phyloP scores from a whole-genome alignment of 1,284 basidiomycete genomes.

The Puccinia brachypodii region DNA sequence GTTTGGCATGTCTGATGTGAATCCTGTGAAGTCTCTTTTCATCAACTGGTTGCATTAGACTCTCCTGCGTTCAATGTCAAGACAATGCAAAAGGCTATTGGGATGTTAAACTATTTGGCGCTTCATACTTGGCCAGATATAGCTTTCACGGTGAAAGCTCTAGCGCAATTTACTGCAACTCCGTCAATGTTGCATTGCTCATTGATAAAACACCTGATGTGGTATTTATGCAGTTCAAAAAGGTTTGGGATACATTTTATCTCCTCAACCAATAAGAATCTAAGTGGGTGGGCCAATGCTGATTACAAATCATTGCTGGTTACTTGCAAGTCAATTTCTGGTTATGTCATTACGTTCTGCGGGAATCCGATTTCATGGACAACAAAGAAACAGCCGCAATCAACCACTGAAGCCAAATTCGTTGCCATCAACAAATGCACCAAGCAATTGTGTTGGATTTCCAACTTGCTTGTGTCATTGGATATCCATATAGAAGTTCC shows the following conservation, averaged over 20 bases:
- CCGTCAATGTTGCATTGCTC: background rate
- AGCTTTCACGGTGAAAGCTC: background rate
- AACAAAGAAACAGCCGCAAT: background rate
- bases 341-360: background rate
- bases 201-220: background rate
- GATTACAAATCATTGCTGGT: background rate
- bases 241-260: background rate
- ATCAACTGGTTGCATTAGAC: background rate
- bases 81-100: background rate
- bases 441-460: background rate
- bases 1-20: background rate
- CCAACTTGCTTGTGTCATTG: background rate
- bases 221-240: background rate
- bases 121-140: background rate
- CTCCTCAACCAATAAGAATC: background rate
- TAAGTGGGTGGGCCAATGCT: background rate
- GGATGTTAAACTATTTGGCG: background rate
- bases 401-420: background rate
- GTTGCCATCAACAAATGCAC: slow-evolving; percentile 2
- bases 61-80: background rate
- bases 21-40: background rate
- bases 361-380: background rate
- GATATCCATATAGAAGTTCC: background rate
- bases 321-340: background rate
- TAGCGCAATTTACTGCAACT: background rate